Conservation (phyloP, 768 basidiomycete genomes). For the Dentipellis fragilis region DNA sequence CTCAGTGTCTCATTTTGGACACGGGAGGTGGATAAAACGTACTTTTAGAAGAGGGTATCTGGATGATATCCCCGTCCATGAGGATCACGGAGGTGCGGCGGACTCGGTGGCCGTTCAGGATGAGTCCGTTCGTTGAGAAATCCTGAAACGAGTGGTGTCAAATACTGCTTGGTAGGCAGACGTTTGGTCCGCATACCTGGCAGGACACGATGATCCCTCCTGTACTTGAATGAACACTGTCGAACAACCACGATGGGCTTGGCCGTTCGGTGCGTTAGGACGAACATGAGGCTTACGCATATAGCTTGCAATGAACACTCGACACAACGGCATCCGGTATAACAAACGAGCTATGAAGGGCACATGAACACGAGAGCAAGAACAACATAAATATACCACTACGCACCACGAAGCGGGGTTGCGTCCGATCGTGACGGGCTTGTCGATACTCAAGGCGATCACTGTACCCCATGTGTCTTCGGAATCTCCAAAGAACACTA, state of each 20-base stretch:
- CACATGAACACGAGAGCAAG: no score
- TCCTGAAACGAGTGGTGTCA: constrained; percentile 40
- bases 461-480: constrained; percentile 26
- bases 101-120: constrained; percentile 61
- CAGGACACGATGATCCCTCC: constrained; percentile 75
- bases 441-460: constrained; percentile 48
- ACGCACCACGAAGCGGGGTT: constrained; percentile 57
- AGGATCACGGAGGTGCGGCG: constrained; percentile 59
- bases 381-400: neutral
- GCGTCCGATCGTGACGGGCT: constrained; percentile 61
- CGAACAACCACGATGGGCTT: no score
- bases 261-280: no score
- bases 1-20: neutral
- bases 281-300: constrained; percentile 49
- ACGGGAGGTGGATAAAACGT: constrained; percentile 3
- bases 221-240: constrained; percentile 61
- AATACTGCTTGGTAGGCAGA: neutral
- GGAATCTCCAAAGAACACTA: neutral
- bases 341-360: constrained; percentile 40
- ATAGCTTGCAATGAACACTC: constrained; percentile 64
- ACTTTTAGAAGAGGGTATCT: constrained; percentile 62
- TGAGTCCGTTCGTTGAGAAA: constrained; percentile 64
- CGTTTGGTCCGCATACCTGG: constrained; percentile 35
- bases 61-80: constrained; percentile 65
- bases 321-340: constrained; percentile 56